These are phyloP conservation scores for Brassica napus DNA, from an alignment of 345 rosid species.

Conservation along the genomic window Da-Ae NC_063440.1:17711501-17712000, in stretches of 20 bases:
- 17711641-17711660: constrained; percentile 2
- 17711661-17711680: neutral
- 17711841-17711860: neutral
- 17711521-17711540: constrained; percentile 62
- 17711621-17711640: constrained; percentile 20
- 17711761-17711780: constrained; percentile 47
- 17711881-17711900: constrained; percentile 74
- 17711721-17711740: constrained; percentile 71
- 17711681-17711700: constrained; percentile 57
- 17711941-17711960: neutral
- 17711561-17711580: constrained; percentile 39
- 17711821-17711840: constrained; percentile 13
- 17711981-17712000: constrained; percentile 25
- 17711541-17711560: constrained; percentile 62
- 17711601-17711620: constrained; percentile 73
- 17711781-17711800: neutral
- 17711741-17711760: constrained; percentile 85
- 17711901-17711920: constrained; percentile 74
- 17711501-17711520: constrained; percentile 89
- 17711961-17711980: neutral
- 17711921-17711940: constrained; percentile 5
- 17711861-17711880: constrained; percentile 65
- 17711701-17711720: constrained; percentile 66
- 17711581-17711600: constrained; percentile 78
- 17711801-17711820: neutral